Base-by-base conservation (phyloP, 257 asterid species). In the Avicennia marina region DNA sequence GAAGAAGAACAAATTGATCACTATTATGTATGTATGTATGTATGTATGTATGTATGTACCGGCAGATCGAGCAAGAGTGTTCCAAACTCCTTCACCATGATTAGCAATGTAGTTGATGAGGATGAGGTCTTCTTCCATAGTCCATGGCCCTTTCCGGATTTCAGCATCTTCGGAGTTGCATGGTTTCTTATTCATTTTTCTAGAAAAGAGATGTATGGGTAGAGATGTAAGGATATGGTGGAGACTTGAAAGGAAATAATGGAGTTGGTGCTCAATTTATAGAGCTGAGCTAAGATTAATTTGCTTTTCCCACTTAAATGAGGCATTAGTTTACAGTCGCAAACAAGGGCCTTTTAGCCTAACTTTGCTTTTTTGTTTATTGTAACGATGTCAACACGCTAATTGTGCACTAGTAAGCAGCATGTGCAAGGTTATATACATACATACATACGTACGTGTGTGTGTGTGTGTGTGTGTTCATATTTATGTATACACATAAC, bases 51-150 rank as follows among this genome's bases (percentile, higher is more conserved):
- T n/a, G 2, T 15, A 55, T 55, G n/a, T 79, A 84, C 96, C 98
- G 0, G 98, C 96, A 16, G 96, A 79, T 75, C 90, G 81, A 65
- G 98, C 98, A 22, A 90, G 80, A 0, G 95, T 77, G 57, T 90
- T 90, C 98, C 98, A 90, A 22, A 90, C 95, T 51, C 98, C 98
- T 82, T 90, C 98, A 2, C 98, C 98, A 11, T 90, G 98, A 68
- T 87, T 90, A 0, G 91, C 95, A 50, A 90, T 90, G 67, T 90
- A 85, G 66, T 90, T 90, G 60, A 90, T 90, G 78, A 90, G 90
- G 61, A 90, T 87, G 19, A 90, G 70, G 72, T 90, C 98, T 59
- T 90, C 98, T 65, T 90, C 98, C 98, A 90, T 87, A 21, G 98
- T 90, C 98, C 98, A 90, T 41, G 98, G 98, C 3, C 98, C 98